Base-by-base conservation (phyloP, 441 rosid species). In the Croton setiger region DNA sequence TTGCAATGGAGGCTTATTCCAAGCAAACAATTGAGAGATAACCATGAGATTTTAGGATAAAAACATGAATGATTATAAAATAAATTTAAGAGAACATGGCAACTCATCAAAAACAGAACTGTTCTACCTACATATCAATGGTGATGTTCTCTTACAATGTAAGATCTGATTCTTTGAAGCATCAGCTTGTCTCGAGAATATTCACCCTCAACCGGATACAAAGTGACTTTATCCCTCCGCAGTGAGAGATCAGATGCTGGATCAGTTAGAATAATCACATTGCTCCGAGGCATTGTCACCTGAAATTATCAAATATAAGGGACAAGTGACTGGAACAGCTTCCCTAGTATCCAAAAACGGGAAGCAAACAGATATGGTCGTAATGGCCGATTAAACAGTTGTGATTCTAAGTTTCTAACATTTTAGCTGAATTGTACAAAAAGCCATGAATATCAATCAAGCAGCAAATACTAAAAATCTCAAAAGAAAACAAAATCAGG, bases 121-220 rank as follows among this genome's bases (percentile, higher is more conserved):
- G 31, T 67, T 82, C 90, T 86, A 84, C 96, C 93, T 83, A 86
- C 76, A 52, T 72, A 77, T 74, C 65, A 80, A 78, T 79, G 79
- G 79, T 62, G 66, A 77, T 76, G 68, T 76, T 87, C 90, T 81
- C 98, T 92, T 90, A 95, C 97, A 84, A 88, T 92, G 92, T 95
- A 95, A 84, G 99, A 92, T 81, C 82, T 92, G 92, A 90, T 90
- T 80, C 97, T 86, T 76, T 95, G 99, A 78, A 89, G 95, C 99
- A 95, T 95, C 90, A 92, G 79, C 83, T 84, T 87, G 69, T 84
- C 88, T 51, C 93, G 86, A 15, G 93, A 85, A 76, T 92, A 95
- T 78, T 90, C 95, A 72, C 99, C 97, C 66, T 66, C 75, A 75
- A 92, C 69, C 31, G 95, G 93, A 85, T 83, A 77, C 59, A 90